Evolutionary conservation across 495 filamentous ascomycete species (phyloP).

Genomic region (Aspergillus olivimuriae): DNA sequence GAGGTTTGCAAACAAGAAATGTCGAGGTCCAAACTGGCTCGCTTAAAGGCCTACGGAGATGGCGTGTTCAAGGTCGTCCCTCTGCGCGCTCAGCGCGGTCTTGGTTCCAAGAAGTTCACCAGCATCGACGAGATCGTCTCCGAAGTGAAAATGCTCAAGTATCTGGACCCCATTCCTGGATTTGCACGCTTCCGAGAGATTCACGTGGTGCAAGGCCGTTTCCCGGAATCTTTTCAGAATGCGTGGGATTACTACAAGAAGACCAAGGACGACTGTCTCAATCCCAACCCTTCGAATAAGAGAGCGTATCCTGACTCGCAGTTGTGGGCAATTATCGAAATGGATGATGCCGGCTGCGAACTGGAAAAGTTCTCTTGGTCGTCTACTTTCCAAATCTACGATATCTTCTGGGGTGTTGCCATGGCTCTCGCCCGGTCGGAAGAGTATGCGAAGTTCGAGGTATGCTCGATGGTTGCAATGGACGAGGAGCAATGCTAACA

Average conservation of each 20-base stretch:
- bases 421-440: constrained; percentile 75
- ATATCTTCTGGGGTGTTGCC: constrained; percentile 77
- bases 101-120: constrained; percentile 42
- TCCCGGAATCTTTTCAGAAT: constrained; percentile 53
- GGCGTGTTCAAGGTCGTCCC: constrained; percentile 48
- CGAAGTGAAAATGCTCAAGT: constrained; percentile 71
- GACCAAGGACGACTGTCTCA: constrained; percentile 51
- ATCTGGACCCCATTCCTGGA: constrained; percentile 72
- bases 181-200: constrained; percentile 85
- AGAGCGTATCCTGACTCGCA: constrained; percentile 58
- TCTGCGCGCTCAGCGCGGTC: constrained; percentile 36
- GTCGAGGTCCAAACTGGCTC: constrained; percentile 36
- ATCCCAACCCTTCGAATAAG: constrained; percentile 58
- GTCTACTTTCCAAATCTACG: constrained; percentile 61
- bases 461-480: constrained; percentile 16
- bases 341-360: constrained; percentile 78
- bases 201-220: constrained; percentile 64
- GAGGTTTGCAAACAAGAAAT: constrained; percentile 31
- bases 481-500: constrained; percentile 4
- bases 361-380: constrained; percentile 56
- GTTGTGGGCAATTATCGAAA: constrained; percentile 75
- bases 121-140: constrained; percentile 49
- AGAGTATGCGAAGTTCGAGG: constrained; percentile 66
- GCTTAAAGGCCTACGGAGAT: constrained; percentile 33
- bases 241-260: constrained; percentile 61